Evolutionary conservation across 2,329 filamentous ascomycete species (phyloP), one percentile per base, ranked within the genome.

Genomic region (Claviceps capensis): DNA sequence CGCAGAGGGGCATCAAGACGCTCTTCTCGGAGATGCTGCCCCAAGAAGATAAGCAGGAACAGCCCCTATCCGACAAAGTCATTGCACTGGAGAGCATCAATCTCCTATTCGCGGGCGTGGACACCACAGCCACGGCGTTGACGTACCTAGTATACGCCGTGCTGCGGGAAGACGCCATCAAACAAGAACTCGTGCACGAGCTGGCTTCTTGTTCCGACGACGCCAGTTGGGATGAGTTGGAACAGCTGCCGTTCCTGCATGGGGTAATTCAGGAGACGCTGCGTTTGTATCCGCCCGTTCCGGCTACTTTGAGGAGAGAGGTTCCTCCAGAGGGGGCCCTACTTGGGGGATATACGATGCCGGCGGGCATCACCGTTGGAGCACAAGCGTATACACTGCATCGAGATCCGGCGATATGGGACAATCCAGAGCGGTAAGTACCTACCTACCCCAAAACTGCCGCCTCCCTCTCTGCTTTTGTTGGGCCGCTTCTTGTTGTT

Each of bases 241-340:
- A 49, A 7, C 19, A 26, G 47, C 19, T 49, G 38, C 47, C 47
- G 14, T 49, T 49, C 36, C 16, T 49, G 36, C 13, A 42, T 11
- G 47, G 47, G 9, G 47, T 49, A 23, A 23, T 49, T 17, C 47
- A 49, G 37, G 47, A 49, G 38, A 49, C 47, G 5, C 38, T 49
- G 38, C 36, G 47, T 4, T 34, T 49, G 47, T 49, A 49, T 23
- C 4, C 47, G 34, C 47, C 47, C 16, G 42, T 49, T 42, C 47
- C 47, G 9, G 47, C 47, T 7, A 30, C 47, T 4, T 14, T 49
- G 37, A 42, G 38, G 9, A 22, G 47, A 5, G 47, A 40, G n/a
- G 47, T 49, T 16, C 47, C 47, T 13, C 37, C 16, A 4, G 47
- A 42, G 22, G 47, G 47, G 5, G 37, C 23, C 9, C 9, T n/a